Conservation (phyloP, 768 basidiomycete species). For the Brasilioporus rufonigricans region DNA sequence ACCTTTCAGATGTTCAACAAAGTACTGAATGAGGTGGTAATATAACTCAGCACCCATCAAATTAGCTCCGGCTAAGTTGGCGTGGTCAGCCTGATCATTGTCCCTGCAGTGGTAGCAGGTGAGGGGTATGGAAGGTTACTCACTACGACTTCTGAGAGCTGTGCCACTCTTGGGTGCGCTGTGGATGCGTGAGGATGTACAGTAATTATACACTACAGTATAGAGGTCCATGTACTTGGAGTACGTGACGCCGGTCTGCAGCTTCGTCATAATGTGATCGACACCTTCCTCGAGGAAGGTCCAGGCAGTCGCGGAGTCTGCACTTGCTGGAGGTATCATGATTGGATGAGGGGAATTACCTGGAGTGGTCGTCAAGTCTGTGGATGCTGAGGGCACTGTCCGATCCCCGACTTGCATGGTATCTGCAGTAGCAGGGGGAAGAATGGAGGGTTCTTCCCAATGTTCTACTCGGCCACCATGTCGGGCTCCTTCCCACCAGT, state of each 20-base stretch:
- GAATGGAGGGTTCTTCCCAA: no score
- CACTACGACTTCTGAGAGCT: slow-evolving; percentile 51
- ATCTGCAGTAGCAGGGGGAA: no score
- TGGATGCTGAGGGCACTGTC: no score
- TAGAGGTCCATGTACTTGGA: slow-evolving; percentile 87
- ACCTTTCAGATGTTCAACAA: slow-evolving; percentile 73
- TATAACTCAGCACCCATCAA: slow-evolving; percentile 98
- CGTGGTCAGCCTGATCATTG: slow-evolving; percentile 18
- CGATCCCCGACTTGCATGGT: no score
- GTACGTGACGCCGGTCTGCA: slow-evolving; percentile 85
- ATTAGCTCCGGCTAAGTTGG: slow-evolving; percentile 74
- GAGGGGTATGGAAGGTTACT: slow-evolving; percentile 29
- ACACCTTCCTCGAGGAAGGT: slow-evolving; percentile 80
- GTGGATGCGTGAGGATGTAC: slow-evolving; percentile 84
- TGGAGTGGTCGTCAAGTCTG: no score
- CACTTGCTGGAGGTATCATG: slow-evolving; percentile 60
- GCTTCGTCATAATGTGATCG: slow-evolving; percentile 90
- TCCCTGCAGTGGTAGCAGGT: slow-evolving; percentile 13
- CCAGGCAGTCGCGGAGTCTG: slow-evolving; percentile 87
- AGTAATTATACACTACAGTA: slow-evolving; percentile 97
- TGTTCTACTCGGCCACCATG: no score
- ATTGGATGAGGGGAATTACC: slow-evolving; percentile 43
- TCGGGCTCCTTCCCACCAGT: no score
- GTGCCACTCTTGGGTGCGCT: slow-evolving; percentile 37
- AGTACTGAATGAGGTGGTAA: slow-evolving; percentile 90